Evolutionary conservation across 345 rosid species (phyloP), one percentile per base, ranked within the genome.

Genomic region (Pseudoturritis turrita): DNA sequence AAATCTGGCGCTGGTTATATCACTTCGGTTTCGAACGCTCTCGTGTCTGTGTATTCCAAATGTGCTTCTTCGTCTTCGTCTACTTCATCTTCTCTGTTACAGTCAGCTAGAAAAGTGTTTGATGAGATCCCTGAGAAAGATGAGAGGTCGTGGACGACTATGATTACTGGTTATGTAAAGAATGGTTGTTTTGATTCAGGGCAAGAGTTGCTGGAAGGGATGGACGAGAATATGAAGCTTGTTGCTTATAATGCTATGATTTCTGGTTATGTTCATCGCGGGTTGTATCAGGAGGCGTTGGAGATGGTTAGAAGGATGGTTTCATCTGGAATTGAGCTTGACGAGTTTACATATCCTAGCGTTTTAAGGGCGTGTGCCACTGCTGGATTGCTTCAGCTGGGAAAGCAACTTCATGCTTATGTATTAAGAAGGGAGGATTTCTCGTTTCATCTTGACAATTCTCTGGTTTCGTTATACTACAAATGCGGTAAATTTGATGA

Each of bases 101-200:
- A 36, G 18, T 55, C 71, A 3, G 75, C 78, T 35, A 68, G 81
- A 52, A 62, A 23, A 50, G 71, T 78, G 68, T 78, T 73, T 49
- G 81, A 78, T 55, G 78, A 78, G 55, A 78, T 78, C 21, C 66
- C 63, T 54, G 53, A 26, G 31, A 78, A 67, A 61, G 81, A 78
- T 31, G 81, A 78, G 78, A 61, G 77, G 66, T 73, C 81, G 7
- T 78, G 81, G 81, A 78, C 81, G 17, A 78, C 71, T 47, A 78
- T 78, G 81, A 23, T 78, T 33, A 78, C 75, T 1, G 68, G 71
- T 28, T 78, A 78, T 68, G 78, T 73, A 1, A 78, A 73, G 22
- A 78, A 78, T 12, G 78, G 70, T 55, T 62, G 10, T 23, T 61
- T 78, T 12, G 81, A 67, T 56, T 63, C 47, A 7, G 81, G 78